Percentiles rank a stretch among this genome's conserved stretches.
Conservation (phyloP, 139 green algal genomes). For the Chlorella vulgaris region DNA sequence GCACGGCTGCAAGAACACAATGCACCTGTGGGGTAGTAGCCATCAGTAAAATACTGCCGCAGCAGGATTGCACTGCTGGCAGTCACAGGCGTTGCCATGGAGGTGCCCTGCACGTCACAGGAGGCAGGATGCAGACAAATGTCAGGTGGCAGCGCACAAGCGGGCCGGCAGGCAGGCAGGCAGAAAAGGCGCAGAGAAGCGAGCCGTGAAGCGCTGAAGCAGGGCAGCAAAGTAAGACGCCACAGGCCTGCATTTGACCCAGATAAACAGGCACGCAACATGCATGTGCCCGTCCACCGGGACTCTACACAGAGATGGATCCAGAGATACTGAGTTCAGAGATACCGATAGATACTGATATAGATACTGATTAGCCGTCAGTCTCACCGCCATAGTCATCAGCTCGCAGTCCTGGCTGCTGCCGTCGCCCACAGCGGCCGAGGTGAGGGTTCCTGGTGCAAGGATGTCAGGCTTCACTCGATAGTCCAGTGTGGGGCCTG, state of each 20-base stretch:
- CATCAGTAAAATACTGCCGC: conserved; percentile 85
- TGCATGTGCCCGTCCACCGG: too few species aligned
- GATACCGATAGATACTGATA: too few species aligned
- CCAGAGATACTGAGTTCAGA: too few species aligned
- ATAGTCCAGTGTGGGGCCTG: conserved; percentile 76
- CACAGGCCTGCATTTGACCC: too few species aligned
- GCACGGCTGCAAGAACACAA: too few species aligned
- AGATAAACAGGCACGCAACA: too few species aligned
- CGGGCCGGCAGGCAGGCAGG: too few species aligned
- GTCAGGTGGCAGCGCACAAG: too few species aligned
- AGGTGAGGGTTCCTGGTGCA: conserved; percentile 70
- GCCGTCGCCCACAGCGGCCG: conserved; percentile 27
- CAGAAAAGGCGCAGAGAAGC: background rate
- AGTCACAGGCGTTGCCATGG: conserved; percentile 86
- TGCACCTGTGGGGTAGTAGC: conserved; percentile 52
- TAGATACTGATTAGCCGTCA: too few species aligned
- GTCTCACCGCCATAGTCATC: conserved; percentile 25
- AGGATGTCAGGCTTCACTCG: conserved; percentile 90
- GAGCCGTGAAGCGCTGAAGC: background rate
- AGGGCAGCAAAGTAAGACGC: background rate
- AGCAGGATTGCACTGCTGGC: conserved; percentile 66
- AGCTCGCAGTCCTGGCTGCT: background rate
- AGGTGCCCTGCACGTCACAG: conserved; percentile 87
- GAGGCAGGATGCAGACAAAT: too few species aligned
- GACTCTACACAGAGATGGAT: background rate